phyloP scores from a whole-genome alignment of 305 asterid species.

The Lippia alba region DNA sequence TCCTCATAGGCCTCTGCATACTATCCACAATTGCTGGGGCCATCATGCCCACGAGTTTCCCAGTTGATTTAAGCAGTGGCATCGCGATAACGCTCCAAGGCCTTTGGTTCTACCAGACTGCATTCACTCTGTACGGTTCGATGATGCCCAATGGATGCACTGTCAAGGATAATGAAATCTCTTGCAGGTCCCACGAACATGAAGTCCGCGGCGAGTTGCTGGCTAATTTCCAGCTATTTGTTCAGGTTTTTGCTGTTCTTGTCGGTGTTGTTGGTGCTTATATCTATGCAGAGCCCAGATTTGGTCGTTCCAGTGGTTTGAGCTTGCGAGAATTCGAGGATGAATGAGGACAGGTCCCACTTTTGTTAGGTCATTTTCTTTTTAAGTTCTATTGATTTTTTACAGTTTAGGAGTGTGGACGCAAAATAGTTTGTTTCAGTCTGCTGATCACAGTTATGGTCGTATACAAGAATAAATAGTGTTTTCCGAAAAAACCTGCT shows the following conservation, averaged over 20 bases:
- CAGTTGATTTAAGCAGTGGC: conserved; percentile 73
- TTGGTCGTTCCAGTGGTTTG: conserved; percentile 30
- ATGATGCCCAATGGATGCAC: conserved; percentile 92
- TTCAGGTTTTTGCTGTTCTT: conserved; percentile 61
- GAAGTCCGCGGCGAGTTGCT: conserved; percentile 75
- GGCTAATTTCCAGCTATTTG: conserved; percentile 80
- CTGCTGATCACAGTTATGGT: too few relatives aligned
- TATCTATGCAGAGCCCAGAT: conserved; percentile 53
- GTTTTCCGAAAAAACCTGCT: too few relatives aligned
- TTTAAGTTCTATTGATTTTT: not conserved
- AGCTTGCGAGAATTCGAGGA: conserved; percentile 40
- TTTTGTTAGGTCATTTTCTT: not conserved
- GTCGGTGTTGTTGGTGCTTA: conserved; percentile 58
- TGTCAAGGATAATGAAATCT: conserved; percentile 56
- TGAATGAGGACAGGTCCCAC: conserved; percentile 27
- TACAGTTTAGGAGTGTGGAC: conserved; percentile 6
- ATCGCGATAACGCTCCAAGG: conserved; percentile 87
- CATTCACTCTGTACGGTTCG: conserved; percentile 89
- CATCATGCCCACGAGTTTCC: conserved; percentile 81
- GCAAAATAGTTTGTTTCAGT: not conserved
- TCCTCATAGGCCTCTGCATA: conserved; percentile 85
- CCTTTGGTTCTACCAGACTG: conserved; percentile 98
- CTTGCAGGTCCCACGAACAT: conserved; percentile 60
- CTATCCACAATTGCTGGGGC: conserved; percentile 71
- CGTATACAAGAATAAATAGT: too few relatives aligned